phyloP scores from a whole-genome alignment of 2,329 filamentous ascomycete species.

The Colletotrichum sp. region DNA sequence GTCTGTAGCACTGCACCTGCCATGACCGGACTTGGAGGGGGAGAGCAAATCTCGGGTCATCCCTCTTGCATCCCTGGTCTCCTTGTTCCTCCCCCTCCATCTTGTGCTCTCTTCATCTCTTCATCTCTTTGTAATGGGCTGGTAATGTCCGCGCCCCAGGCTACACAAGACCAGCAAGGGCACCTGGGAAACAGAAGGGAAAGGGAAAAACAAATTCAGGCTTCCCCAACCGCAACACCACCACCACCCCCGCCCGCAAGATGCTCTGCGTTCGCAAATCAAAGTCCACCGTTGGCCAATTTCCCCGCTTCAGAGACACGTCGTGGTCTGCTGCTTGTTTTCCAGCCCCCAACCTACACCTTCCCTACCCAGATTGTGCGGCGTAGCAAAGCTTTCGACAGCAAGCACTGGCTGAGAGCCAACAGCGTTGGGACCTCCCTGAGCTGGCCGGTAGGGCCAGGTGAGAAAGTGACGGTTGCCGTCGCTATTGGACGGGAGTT shows the following conservation, averaged over 20 bases:
- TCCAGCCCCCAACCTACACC: not conserved
- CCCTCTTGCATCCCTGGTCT: not conserved
- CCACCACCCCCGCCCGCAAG: not conserved
- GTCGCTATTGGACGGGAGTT: not conserved
- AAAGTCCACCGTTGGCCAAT: not conserved
- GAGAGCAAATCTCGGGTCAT: not conserved
- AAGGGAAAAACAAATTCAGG: not conserved
- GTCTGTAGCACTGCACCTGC: constrained; percentile 13
- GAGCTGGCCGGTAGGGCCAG: constrained; percentile 11
- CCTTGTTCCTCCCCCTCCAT: not conserved
- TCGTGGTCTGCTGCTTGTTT: not conserved
- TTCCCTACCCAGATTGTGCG: not conserved
- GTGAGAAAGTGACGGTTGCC: not conserved
- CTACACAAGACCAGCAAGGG: not conserved
- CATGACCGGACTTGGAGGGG: not conserved
- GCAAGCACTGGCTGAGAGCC: constrained; percentile 1
- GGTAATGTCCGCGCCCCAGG: not conserved
- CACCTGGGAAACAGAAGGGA: not conserved
- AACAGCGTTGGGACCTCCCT: not conserved
- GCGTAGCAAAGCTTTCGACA: constrained; percentile 5
- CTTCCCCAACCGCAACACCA: not conserved
- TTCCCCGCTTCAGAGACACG: constrained; percentile 8
- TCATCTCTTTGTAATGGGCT: not conserved
- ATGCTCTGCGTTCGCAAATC: not conserved
- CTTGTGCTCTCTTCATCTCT: not conserved